Percentiles rank a stretch among this genome's conserved stretches.
Conservation (phyloP, 208 protist genomes). For the Trypanosoma vivax region DNA sequence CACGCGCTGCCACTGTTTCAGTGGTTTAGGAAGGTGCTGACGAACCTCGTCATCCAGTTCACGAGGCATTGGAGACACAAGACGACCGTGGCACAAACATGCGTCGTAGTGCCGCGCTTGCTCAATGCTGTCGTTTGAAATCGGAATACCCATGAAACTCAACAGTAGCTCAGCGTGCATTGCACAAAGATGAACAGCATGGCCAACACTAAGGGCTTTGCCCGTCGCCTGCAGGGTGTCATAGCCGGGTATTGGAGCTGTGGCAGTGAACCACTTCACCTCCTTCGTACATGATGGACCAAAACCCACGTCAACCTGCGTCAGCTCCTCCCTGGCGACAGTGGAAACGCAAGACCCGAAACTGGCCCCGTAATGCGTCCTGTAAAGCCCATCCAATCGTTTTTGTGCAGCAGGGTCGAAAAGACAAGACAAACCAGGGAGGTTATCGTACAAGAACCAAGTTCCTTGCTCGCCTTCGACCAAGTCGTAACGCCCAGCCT, state of each 20-base stretch:
- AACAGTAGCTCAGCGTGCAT: slow-evolving; percentile 72
- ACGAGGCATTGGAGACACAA: slow-evolving; percentile 18
- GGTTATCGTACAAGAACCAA: slow-evolving; percentile 32
- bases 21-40: slow-evolving; percentile 26
- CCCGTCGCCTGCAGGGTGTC: slow-evolving; percentile 27
- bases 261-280: slow-evolving; percentile 21
- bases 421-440: slow-evolving; percentile 32
- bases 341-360: slow-evolving; percentile 11
- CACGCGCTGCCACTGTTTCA: slow-evolving; percentile 45
- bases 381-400: slow-evolving; percentile 30
- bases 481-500: slow-evolving; percentile 48
- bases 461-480: slow-evolving; percentile 29
- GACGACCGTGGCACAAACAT: slow-evolving; percentile 48
- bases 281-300: slow-evolving; percentile 11
- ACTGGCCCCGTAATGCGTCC: slow-evolving; percentile 4
- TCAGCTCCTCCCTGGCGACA: slow-evolving; percentile 5
- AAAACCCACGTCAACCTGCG: slow-evolving; percentile 15
- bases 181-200: slow-evolving; percentile 42
- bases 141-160: slow-evolving; percentile 42
- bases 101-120: slow-evolving; percentile 58
- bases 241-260: slow-evolving; percentile 17
- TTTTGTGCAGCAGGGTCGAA: slow-evolving; percentile 26
- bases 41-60: slow-evolving; percentile 11
- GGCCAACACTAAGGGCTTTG: slow-evolving; percentile 33
- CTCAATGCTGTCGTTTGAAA: slow-evolving; percentile 14